A percentile compares a stretch with the other conserved stretches of the same genome.
phyloP scores from a whole-genome alignment of 768 basidiomycete genomes.

The Termitomyces sp. region DNA sequence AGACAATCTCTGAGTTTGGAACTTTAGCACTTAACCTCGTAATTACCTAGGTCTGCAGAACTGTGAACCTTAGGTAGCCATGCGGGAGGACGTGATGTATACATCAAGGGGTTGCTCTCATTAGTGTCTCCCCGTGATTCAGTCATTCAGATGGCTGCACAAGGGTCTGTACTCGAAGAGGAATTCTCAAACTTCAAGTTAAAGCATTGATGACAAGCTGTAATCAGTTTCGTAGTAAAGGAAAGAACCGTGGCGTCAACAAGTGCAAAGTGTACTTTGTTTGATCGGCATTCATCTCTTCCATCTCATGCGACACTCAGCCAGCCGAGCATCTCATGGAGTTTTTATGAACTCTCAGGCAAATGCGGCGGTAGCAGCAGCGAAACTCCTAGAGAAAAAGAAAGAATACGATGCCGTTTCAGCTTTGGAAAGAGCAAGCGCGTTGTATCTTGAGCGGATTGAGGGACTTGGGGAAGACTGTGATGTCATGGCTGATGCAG shows the following conservation, averaged over 20 bases:
- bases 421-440: slow-evolving; percentile 61
- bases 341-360: slow-evolving; percentile 30
- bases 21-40: background rate
- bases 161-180: background rate
- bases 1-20: background rate
- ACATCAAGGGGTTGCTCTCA: slow-evolving; percentile 36
- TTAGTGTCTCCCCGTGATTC: slow-evolving; percentile 28
- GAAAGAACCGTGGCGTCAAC: background rate
- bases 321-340: slow-evolving; percentile 45
- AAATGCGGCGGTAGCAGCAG: slow-evolving; percentile 40
- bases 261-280: slow-evolving; percentile 10
- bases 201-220: slow-evolving; percentile 2
- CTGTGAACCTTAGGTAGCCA: slow-evolving; percentile 70
- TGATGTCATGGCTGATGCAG: slow-evolving; percentile 73
- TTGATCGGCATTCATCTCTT: background rate
- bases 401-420: slow-evolving; percentile 74
- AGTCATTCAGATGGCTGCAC: slow-evolving; percentile 21
- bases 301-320: slow-evolving; percentile 47
- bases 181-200: background rate
- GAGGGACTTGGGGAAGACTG: slow-evolving; percentile 67
- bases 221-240: background rate
- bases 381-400: slow-evolving; percentile 70
- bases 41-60: slow-evolving; percentile 66
- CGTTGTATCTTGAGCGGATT: slow-evolving; percentile 60
- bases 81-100: slow-evolving; percentile 61